Conservation (phyloP, 352 stramenopile genomes). For the Globisporangium ultimum region DNA sequence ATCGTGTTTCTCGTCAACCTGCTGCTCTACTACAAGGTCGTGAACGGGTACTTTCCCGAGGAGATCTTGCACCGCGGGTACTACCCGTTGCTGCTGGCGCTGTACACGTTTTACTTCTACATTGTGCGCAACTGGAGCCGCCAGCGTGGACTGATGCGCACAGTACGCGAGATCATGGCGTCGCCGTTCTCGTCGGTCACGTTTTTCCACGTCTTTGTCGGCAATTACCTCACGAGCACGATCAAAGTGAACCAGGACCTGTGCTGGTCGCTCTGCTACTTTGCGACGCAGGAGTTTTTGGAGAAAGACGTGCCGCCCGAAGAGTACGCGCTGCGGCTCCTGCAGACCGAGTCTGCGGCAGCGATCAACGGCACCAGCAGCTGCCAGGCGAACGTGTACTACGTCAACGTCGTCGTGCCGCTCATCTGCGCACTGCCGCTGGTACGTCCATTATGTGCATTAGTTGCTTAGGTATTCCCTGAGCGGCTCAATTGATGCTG, state of each 20-base stretch:
- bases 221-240: slow-evolving; percentile 82
- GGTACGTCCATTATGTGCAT: slow-evolving; percentile 12
- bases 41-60: slow-evolving; percentile 84
- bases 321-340: slow-evolving; percentile 2
- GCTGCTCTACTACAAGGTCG: slow-evolving; percentile 97
- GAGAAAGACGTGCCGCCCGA: slow-evolving; percentile 44
- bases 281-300: slow-evolving; percentile 93
- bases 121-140: slow-evolving; percentile 84
- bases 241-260: slow-evolving; percentile 86
- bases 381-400: slow-evolving; percentile 85
- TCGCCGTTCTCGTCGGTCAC: slow-evolving; percentile 90
- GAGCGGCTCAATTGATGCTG: not conserved
- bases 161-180: slow-evolving; percentile 87
- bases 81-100: slow-evolving; percentile 90
- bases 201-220: slow-evolving; percentile 93
- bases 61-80: slow-evolving; percentile 82
- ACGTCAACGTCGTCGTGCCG: slow-evolving; percentile 93
- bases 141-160: slow-evolving; percentile 82
- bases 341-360: slow-evolving; percentile 14
- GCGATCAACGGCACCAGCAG: slow-evolving; percentile 15
- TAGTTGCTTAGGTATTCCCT: not conserved
- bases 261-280: slow-evolving; percentile 95
- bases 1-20: slow-evolving; percentile 94
- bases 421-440: slow-evolving; percentile 94
- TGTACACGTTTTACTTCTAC: slow-evolving; percentile 94